Base-by-base conservation (phyloP, 805 yeast species). In the Starmerella bombi region DNA sequence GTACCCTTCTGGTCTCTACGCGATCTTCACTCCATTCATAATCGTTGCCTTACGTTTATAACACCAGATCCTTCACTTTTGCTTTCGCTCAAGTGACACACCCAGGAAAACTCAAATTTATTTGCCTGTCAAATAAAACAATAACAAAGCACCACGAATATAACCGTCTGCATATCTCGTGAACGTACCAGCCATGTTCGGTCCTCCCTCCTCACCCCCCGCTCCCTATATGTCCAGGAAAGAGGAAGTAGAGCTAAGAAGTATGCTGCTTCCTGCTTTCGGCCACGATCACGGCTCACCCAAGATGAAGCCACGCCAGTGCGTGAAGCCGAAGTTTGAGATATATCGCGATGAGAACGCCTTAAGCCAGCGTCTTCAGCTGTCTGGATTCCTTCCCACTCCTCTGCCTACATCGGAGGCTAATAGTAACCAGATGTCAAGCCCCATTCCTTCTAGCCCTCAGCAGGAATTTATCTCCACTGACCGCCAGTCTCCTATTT, bases 161-260 rank as follows among this genome's bases (percentile, higher is more conserved):
- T 8, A 12, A 12, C 12, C 12, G 27, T 8, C 7, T 15, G 14
- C 7, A 15, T 15, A 10, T 12, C n/a, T 28, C 7, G 14, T 28
- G 14, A 28, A 15, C 5, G n/a, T n/a, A n/a, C n/a, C n/a, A n/a
- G 14, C 6, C 4, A 46, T 46, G 50, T 34, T 30, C 15, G 47
- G 49, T 25, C 51, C 53, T 3, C 51, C 53, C 9, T 50, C 53
- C 25, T 50, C 53, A 3, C 53, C 53, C 22, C 49, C 47, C 12
- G 35, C 35, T 5, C 36, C 46, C 5, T 29, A 37, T n/a, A 17
- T 40, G 28, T 34, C 29, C 18, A 19, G 33, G 21, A 5, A 27
- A 5, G 29, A 19, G 9, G 28, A 32, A 17, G 12, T 4, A 3
- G 25, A 27, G 14, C 34, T 35, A 3, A 16, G 25, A 1, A 32